Evolutionary conservation across 169 alveolate genomes (phyloP), one percentile per base, ranked within the genome.

Genomic region (Babesia caballi): DNA sequence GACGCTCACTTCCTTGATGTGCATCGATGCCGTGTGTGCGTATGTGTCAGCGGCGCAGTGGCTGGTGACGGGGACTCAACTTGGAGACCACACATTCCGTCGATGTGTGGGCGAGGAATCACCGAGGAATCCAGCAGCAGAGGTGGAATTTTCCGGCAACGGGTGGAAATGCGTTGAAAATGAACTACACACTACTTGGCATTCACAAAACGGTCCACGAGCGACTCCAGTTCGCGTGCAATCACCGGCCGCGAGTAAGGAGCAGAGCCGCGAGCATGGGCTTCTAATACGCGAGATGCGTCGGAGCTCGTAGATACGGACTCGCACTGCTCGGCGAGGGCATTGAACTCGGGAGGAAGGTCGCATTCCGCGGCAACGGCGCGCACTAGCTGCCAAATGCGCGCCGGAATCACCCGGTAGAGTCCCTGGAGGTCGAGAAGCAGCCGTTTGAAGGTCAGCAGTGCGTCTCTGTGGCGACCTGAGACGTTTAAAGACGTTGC

Each of bases 1-100:
- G 54, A 94, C 83, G 54, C 85, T 76, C 25, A 94, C 85, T 59
- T 88, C 91, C 76, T 84, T 92, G 49, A 94, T 92, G 76, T 86
- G 84, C 95, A 91, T 92, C 27, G 19, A n/a, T 15, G 23, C 15
- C 14, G 14, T 4, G n/a, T 7, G n/a, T 28, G 50, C n/a, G n/a
- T n/a, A n/a, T n/a, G n/a, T n/a, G n/a, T n/a, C n/a, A n/a, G n/a
- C n/a, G n/a, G n/a, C n/a, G n/a, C n/a, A n/a, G n/a, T n/a, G n/a
- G n/a, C n/a, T n/a, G n/a, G n/a, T n/a, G n/a, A n/a, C n/a, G n/a
- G n/a, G n/a, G n/a, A n/a, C n/a, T n/a, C n/a, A n/a, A n/a, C n/a
- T n/a, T n/a, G 15, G 35, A 41, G 42, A 14, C 70, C 7, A 9
- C 30, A 50, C 66, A 36, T 17, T 46, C 41, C 27, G 35, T 2